Evolutionary conservation across 352 stramenopile genomes (phyloP).

Genomic region (Thalassiosira ordinaria): DNA sequence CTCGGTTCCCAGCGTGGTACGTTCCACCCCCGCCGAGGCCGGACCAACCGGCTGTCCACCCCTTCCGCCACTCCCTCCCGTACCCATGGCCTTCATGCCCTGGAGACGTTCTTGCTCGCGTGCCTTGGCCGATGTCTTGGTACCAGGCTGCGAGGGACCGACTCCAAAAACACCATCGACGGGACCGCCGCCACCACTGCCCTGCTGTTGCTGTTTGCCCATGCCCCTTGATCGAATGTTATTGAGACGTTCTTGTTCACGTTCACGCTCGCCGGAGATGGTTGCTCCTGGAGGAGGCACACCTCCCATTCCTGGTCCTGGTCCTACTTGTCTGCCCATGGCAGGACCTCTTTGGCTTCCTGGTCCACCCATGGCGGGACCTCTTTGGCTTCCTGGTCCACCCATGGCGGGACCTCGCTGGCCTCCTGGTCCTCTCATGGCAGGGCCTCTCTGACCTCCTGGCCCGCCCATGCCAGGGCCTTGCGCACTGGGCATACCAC

Average conservation of each 20-base stretch:
- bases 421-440: not conserved
- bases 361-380: not conserved
- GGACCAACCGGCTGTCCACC: not conserved
- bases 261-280: conserved; percentile 29
- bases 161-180: no score
- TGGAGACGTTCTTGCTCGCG: conserved; percentile 29
- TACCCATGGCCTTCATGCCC: conserved; percentile 26
- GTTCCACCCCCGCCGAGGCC: conserved; percentile 9
- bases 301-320: not conserved
- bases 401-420: not conserved
- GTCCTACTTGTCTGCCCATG: not conserved
- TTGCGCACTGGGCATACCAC: not conserved
- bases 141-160: conserved; percentile 12
- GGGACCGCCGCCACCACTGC: not conserved
- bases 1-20: conserved; percentile 5
- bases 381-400: not conserved
- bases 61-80: not conserved
- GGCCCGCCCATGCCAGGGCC: no score
- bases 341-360: not conserved
- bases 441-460: no score
- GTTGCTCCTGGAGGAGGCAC: not conserved
- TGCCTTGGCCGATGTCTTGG: conserved; percentile 33
- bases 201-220: conserved; percentile 4
- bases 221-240: conserved; percentile 21
- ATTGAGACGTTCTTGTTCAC: conserved; percentile 36